Percentiles rank a stretch among this genome's conserved stretches.
phyloP scores from a whole-genome alignment of 2,329 filamentous ascomycete genomes.

The Cordyceps militaris region DNA sequence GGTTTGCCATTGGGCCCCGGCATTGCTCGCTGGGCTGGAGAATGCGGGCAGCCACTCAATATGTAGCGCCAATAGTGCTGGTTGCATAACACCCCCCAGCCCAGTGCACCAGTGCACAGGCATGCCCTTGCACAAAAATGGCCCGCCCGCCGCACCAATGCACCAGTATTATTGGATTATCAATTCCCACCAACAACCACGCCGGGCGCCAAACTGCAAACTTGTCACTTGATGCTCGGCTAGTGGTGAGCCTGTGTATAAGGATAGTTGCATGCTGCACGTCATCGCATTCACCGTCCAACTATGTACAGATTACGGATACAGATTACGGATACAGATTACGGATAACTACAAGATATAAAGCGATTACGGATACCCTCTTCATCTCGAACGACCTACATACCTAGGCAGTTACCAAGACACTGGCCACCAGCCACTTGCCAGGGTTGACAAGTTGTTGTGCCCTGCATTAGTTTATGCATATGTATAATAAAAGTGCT shows the following conservation, averaged over 20 bases:
- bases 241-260: too few relatives aligned
- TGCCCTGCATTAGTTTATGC: not conserved
- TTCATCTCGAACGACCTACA: too few relatives aligned
- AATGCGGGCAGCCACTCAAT: not conserved
- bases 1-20: not conserved
- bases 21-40: not conserved
- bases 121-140: constrained; percentile 1
- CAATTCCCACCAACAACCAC: not conserved
- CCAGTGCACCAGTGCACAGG: not conserved
- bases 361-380: too few relatives aligned
- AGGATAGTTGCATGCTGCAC: too few relatives aligned
- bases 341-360: too few relatives aligned
- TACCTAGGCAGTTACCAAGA: too few relatives aligned
- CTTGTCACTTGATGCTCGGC: too few relatives aligned
- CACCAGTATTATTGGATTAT: not conserved
- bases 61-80: not conserved
- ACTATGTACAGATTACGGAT: too few relatives aligned
- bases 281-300: too few relatives aligned
- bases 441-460: not conserved
- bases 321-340: too few relatives aligned
- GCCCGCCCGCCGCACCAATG: not conserved
- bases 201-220: constrained; percentile 1
- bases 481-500: not conserved
- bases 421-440: too few relatives aligned
- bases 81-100: not conserved